Conservation (phyloP, 768 basidiomycete species). For the Rhizopogon vesiculosus region DNA sequence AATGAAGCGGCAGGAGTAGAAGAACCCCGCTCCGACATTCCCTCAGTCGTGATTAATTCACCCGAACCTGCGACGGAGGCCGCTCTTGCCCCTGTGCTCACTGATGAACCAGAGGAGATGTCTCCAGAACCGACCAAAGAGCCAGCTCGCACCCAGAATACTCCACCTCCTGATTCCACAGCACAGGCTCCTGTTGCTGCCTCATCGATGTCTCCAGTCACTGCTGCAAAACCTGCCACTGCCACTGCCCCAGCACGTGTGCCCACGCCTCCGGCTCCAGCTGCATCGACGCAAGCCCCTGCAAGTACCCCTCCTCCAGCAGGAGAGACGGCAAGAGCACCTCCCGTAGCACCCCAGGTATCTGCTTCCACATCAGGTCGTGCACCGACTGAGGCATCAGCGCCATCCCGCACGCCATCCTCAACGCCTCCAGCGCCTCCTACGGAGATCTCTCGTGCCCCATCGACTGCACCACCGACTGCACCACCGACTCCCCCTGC, state of each 20-base stretch:
- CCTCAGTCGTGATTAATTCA: conserved; percentile 8
- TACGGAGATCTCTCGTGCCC: not conserved
- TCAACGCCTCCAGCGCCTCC: conserved; percentile 17
- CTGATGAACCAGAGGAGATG: conserved; percentile 42
- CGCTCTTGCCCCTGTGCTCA: conserved; percentile 43
- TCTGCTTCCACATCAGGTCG: conserved; percentile 7
- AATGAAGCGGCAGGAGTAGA: conserved; percentile 4
- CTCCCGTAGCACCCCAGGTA: not conserved
- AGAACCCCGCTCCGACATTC: conserved; percentile 9
- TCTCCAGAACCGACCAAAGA: not conserved
- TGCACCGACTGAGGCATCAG: conserved; percentile 3
- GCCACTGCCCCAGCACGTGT: conserved; percentile 14
- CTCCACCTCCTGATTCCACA: not conserved
- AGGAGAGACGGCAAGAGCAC: not conserved
- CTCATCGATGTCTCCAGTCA: conserved; percentile 4
- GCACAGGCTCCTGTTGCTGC: not conserved
- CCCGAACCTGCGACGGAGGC: conserved; percentile 23
- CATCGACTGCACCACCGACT: not conserved
- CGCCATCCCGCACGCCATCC: conserved; percentile 10
- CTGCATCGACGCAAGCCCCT: conserved; percentile 2
- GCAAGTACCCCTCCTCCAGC: not conserved
- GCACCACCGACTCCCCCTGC: conserved; percentile 16
- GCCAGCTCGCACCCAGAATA: not conserved
- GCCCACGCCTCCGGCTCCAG: conserved; percentile 14
- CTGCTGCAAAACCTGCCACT: conserved; percentile 2